These are phyloP conservation scores for Pichia sp. DNA, from an alignment of 1,139 yeast genomes.

Conservation along the genomic window DNA sequence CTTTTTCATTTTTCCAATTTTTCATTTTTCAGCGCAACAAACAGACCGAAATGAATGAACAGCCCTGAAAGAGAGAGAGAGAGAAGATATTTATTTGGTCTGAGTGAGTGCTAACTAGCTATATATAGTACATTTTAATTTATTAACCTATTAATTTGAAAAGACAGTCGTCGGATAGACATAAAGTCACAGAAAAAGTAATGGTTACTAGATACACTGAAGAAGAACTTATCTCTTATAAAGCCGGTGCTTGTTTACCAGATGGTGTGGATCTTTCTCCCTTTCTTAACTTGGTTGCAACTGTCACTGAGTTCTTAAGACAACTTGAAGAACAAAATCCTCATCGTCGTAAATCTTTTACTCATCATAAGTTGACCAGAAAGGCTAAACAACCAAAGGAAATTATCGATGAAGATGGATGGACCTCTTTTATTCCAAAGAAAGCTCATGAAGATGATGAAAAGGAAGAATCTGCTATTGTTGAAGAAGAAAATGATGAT, in stretches of 20 bases:
- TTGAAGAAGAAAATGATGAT: constrained; percentile 34
- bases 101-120: too few species aligned
- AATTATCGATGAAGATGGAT: constrained; percentile 66
- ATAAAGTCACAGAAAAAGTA: background rate
- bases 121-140: too few species aligned
- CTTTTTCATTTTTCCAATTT: too few species aligned
- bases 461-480: constrained; percentile 29
- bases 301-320: constrained; percentile 39
- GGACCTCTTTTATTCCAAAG: constrained; percentile 52
- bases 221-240: constrained; percentile 56
- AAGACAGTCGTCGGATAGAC: background rate
- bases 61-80: too few species aligned
- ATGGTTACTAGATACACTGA: constrained; percentile 43
- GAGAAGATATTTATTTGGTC: too few species aligned
- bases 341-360: constrained; percentile 32
- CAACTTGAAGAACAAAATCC: constrained; percentile 25
- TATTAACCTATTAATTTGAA: too few species aligned
- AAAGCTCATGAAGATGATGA: constrained; percentile 15
- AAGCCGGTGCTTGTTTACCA: constrained; percentile 52
- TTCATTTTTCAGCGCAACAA: too few species aligned
- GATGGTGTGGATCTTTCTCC: constrained; percentile 58
- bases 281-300: constrained; percentile 60
- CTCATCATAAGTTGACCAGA: constrained; percentile 32
- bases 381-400: constrained; percentile 54
- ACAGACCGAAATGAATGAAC: too few species aligned